Conservation (phyloP, 2,329 filamentous ascomycete species). For the Apiospora malaysiana region DNA sequence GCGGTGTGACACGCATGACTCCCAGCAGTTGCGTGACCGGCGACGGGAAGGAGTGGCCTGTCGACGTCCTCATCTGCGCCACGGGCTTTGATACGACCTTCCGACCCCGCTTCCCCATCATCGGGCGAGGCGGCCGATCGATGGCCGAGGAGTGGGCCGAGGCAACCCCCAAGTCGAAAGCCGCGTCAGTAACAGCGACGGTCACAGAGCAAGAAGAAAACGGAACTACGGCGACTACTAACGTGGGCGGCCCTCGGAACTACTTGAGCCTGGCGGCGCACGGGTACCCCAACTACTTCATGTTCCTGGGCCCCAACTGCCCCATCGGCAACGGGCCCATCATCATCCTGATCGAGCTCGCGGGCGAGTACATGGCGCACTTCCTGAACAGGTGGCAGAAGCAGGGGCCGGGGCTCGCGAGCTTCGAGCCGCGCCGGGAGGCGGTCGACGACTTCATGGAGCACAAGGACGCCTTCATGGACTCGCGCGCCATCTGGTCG, state of each 20-base stretch:
- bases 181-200: conserved; percentile 47
- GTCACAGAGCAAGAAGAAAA: no score
- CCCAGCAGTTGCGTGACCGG: conserved; percentile 34
- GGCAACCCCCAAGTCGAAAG: conserved; percentile 59
- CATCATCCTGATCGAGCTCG: conserved; percentile 26
- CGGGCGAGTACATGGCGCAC: conserved; percentile 25
- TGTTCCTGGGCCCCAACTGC: conserved; percentile 50
- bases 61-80: conserved; percentile 42
- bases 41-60: conserved; percentile 33
- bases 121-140: conserved; percentile 50
- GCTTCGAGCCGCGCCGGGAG: conserved; percentile 26
- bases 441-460: conserved; percentile 36
- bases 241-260: neutral
- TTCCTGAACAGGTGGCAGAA: conserved; percentile 19
- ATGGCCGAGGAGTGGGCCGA: conserved; percentile 58
- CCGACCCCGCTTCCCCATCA: conserved; percentile 46
- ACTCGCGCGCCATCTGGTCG: conserved; percentile 33
- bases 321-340: conserved; percentile 30
- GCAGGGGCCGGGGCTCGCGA: conserved; percentile 18
- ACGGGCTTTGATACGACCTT: conserved; percentile 38
- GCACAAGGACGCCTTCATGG: conserved; percentile 20
- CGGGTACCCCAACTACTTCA: conserved; percentile 53
- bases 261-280: neutral
- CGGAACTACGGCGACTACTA: no score
- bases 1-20: conserved; percentile 31